Evolutionary conservation across 257 asterid species (phyloP).

Genomic region (Coffea eugenioides): DNA sequence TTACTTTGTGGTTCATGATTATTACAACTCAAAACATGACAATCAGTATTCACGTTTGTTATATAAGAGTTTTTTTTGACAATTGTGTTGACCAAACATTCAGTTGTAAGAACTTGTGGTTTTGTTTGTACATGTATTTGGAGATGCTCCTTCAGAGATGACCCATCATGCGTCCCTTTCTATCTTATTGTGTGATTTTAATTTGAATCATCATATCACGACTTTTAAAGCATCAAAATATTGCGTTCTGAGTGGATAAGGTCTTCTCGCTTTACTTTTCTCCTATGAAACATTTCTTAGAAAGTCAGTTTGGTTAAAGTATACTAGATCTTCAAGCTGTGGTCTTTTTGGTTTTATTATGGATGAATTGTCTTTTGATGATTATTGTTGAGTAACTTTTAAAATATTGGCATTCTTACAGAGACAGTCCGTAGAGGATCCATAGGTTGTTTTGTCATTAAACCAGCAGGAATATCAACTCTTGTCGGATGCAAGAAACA

Average conservation of each 20-base stretch:
- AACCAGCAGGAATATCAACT: neutral
- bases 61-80: neutral
- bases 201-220: neutral
- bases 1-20: neutral
- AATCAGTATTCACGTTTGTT: neutral
- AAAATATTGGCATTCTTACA: neutral
- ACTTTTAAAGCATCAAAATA: neutral
- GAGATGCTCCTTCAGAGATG: neutral
- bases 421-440: neutral
- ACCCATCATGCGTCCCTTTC: neutral
- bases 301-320: neutral
- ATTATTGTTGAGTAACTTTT: neutral
- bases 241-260: neutral
- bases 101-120: neutral
- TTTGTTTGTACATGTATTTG: neutral
- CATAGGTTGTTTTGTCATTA: neutral
- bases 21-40: neutral
- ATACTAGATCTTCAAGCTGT: neutral
- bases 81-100: neutral
- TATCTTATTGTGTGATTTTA: neutral
- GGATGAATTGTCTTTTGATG: neutral
- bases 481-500: neutral
- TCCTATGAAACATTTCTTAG: neutral
- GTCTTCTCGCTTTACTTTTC: neutral
- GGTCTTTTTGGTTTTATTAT: no score